Evolutionary conservation across 768 basidiomycete genomes (phyloP).

Genomic region (Amanita phalloides): DNA sequence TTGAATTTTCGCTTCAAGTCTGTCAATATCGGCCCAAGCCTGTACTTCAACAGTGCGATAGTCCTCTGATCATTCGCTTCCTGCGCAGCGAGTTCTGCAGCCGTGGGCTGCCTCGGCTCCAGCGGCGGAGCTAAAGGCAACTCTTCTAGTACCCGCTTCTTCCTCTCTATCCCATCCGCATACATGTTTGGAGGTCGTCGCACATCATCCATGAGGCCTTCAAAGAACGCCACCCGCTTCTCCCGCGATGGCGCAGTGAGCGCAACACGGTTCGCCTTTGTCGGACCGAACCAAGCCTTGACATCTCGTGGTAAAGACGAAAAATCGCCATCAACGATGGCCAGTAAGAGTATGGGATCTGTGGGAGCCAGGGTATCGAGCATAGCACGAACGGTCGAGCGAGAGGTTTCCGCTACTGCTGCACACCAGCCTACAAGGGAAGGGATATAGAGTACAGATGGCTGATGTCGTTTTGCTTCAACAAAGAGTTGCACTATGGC

Average conservation of each 20-base stretch:
- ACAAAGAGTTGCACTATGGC: conserved; percentile 91
- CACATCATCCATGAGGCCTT: conserved; percentile 57
- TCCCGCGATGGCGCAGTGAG: conserved; percentile 39
- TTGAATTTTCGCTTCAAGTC: conserved; percentile 92
- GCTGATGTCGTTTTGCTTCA: conserved; percentile 95
- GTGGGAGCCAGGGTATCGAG: conserved; percentile 85
- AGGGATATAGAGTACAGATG: conserved; percentile 92
- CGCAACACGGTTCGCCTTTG: conserved; percentile 63
- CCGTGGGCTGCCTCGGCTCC: conserved; percentile 73
- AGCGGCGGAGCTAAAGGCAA: conserved; percentile 85
- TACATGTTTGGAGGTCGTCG: conserved; percentile 75
- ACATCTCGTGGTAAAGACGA: conserved; percentile 70
- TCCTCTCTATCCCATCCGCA: conserved; percentile 78
- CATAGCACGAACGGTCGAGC: conserved; percentile 81
- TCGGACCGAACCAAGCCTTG: conserved; percentile 81
- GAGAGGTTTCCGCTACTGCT: conserved; percentile 73
- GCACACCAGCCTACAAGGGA: conserved; percentile 80
- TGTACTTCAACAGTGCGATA: conserved; percentile 75
- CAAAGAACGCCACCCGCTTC: conserved; percentile 70
- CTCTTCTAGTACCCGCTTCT: conserved; percentile 75
- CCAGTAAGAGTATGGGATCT: conserved; percentile 89
- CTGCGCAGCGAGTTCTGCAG: conserved; percentile 73
- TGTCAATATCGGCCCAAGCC: conserved; percentile 81
- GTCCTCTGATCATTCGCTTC: conserved; percentile 72
- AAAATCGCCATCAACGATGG: conserved; percentile 74